Evolutionary conservation across 805 yeast genomes (phyloP), one percentile per base, ranked within the genome.

Genomic region (Wickerhamiella occidentalis): DNA sequence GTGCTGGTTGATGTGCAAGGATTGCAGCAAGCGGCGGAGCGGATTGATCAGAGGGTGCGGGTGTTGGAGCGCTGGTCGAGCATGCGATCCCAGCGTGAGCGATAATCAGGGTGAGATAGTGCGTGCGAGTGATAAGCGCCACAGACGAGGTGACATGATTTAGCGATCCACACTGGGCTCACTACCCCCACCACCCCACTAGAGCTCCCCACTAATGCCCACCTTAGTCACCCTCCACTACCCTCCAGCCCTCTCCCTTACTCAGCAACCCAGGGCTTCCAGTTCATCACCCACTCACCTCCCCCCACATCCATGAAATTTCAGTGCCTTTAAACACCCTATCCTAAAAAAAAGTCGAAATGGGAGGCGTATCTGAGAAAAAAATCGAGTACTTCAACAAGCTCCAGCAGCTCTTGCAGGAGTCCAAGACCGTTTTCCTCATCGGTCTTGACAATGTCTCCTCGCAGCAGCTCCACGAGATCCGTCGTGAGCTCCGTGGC

Each of bases 371-470:
- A 77, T 90, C 95, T 78, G 97, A 86, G 70, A 90, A 88, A 80
- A 92, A 92, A 76, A 80, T 68, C 69, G 94, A 85, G 74, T 92
- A 92, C 82, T 92, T 92, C 78, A 65, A 79, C 70, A 92, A 86
- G 77, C 85, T 92, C 74, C 87, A 92, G 80, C 83, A 81, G 73
- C 80, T 87, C 71, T 79, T 92, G 69, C 94, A 85, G 73, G 94
- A 87, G 73, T 86, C 83, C 95, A 85, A 85, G 81, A 87, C 96
- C 63, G 79, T 90, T 79, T 92, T 92, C 90, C 73, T 92, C 64
- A 97, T 92, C 70, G 97, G 97, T 76, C 96, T 92, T 65, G 99
- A 92, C 79, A 92, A 92, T 80, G 99, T 92, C 70, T 85, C 97
- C 61, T 92, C 99, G 64, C 98, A 92, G 80, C 98, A 92, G 78